Evolutionary conservation across 2,329 filamentous ascomycete species (phyloP).

Genomic region (Calonectria fujianensis): DNA sequence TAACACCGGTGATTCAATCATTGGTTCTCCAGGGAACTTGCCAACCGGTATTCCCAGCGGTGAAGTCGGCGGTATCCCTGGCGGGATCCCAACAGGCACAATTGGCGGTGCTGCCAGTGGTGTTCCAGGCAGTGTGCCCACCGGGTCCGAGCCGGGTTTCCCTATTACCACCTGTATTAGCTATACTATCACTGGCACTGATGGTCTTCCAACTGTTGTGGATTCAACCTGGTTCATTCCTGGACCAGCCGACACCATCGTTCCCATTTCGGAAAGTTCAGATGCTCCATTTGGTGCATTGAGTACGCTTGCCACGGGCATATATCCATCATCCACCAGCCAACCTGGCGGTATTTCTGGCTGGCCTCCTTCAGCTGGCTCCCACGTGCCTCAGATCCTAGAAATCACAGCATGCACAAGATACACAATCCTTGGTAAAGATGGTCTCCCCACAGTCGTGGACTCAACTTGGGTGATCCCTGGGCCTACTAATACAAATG

Average conservation of each 20-base stretch:
- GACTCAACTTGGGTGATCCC: conserved; percentile 59
- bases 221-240: conserved; percentile 59
- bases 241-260: conserved; percentile 49
- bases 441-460: conserved; percentile 55
- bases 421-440: conserved; percentile 49
- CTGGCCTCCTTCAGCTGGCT: conserved; percentile 26
- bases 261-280: conserved; percentile 37
- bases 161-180: conserved; percentile 55
- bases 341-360: conserved; percentile 36
- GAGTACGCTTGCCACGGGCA: conserved; percentile 42
- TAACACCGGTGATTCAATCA: background rate
- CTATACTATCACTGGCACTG: conserved; percentile 54
- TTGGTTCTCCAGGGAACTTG: conserved; percentile 20
- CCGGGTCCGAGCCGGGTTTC: background rate
- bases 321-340: conserved; percentile 39
- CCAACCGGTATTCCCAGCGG: conserved; percentile 35
- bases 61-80: background rate
- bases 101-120: background rate
- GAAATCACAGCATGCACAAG: conserved; percentile 51
- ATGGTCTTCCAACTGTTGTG: conserved; percentile 55
- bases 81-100: conserved; percentile 11
- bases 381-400: conserved; percentile 34
- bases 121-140: background rate
- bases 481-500: conserved; percentile 47
- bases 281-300: conserved; percentile 42